Conservation (phyloP, 2,329 filamentous ascomycete genomes). For the Gnomoniopsis smithogilvyi region DNA sequence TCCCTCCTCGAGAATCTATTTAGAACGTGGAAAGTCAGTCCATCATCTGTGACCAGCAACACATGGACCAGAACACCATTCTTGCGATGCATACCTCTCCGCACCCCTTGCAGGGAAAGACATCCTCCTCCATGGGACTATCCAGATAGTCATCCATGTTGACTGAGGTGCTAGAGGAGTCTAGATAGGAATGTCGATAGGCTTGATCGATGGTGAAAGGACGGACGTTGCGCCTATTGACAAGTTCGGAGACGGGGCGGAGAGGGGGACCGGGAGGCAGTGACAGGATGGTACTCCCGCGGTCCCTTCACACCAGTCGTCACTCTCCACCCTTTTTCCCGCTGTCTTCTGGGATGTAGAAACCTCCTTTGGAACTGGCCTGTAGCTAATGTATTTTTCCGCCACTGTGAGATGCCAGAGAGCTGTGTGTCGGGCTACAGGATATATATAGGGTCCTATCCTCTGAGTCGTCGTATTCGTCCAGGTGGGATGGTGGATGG, state of each 20-base stretch:
- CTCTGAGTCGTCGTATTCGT: no score
- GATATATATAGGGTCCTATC: no score
- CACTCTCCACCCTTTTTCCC: no score
- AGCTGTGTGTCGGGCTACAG: no score
- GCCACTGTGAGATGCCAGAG: no score
- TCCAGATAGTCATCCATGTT: constrained; percentile 62
- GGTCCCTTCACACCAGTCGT: no score
- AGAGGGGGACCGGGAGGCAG: not conserved
- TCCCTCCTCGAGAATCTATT: constrained; percentile 92
- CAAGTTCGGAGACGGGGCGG: not conserved
- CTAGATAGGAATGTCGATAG: not conserved
- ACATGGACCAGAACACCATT: not conserved
- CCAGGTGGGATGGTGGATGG: no score
- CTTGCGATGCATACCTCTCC: constrained; percentile 67
- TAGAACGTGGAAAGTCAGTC: constrained; percentile 4
- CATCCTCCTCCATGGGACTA: constrained; percentile 73
- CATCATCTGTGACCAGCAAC: not conserved
- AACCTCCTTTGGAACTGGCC: no score
- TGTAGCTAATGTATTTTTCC: no score
- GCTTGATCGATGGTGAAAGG: not conserved
- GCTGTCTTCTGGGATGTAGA: no score
- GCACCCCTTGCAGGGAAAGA: constrained; percentile 89
- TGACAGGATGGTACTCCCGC: no score
- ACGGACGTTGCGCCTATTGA: not conserved
- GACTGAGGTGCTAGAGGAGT: constrained; percentile 17